phyloP scores from a whole-genome alignment of 139 green algal species.

The Tetraselmis chui region DNA sequence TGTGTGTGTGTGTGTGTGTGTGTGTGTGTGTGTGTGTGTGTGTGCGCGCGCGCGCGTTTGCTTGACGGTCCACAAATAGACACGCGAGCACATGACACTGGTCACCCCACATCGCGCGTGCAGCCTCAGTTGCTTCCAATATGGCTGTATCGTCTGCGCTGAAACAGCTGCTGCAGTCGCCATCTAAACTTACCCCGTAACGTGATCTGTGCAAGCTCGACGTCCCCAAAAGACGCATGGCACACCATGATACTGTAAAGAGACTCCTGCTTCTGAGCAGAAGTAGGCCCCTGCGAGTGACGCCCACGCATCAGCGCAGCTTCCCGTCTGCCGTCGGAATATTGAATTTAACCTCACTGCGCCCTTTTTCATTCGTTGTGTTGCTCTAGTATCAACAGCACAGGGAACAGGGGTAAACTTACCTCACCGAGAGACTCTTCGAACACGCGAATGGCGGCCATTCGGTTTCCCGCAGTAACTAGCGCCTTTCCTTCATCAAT shows the following conservation, averaged over 20 bases:
- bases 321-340: too few species aligned
- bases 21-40: too few species aligned
- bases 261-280: constrained; percentile 38
- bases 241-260: constrained; percentile 54
- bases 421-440: constrained; percentile 48
- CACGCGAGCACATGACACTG: too few species aligned
- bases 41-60: too few species aligned
- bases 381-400: background rate
- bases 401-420: background rate
- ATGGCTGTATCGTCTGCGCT: too few species aligned
- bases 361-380: constrained; percentile 7
- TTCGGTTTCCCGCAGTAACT: constrained; percentile 44
- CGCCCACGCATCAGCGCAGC: too few species aligned
- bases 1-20: too few species aligned
- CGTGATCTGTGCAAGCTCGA: constrained; percentile 75
- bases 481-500: constrained; percentile 23
- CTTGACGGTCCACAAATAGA: too few species aligned
- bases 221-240: constrained; percentile 68
- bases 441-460: constrained; percentile 59
- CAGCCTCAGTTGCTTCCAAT: too few species aligned
- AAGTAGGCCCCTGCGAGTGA: constrained; percentile 24
- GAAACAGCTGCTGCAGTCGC: too few species aligned
- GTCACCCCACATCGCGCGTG: too few species aligned
- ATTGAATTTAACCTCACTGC: too few species aligned
- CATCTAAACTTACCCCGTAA: constrained; percentile 54